These are phyloP conservation scores for Urochloa ruziziensis DNA, from an alignment of 176 grass and related monocot genomes.

Conservation along the genomic window DNA sequence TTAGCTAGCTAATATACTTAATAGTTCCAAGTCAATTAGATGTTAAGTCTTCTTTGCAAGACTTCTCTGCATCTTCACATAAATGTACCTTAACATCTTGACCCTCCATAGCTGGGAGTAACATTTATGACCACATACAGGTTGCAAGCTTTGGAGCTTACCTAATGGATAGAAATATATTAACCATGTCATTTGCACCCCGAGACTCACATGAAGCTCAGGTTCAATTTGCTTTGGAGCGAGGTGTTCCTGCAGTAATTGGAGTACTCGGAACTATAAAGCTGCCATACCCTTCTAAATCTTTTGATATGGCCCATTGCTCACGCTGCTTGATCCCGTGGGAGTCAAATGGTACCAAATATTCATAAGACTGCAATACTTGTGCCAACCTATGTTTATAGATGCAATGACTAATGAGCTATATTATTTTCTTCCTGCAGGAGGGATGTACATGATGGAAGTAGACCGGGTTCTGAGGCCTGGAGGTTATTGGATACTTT, in stretches of 20 bases:
- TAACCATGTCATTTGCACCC: constrained; percentile 92
- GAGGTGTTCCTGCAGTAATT: constrained; percentile 81
- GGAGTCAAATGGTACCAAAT: constrained; percentile 61
- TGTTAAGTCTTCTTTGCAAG: constrained; percentile 2
- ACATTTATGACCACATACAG: constrained; percentile 32
- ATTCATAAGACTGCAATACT: neutral
- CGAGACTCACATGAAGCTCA: constrained; percentile 64
- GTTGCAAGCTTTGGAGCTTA: constrained; percentile 83
- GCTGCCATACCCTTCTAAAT: constrained; percentile 71
- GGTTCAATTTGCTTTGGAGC: constrained; percentile 78
- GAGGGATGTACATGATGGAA: constrained; percentile 90
- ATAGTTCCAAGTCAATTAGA: constrained; percentile 24
- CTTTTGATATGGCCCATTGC: constrained; percentile 86
- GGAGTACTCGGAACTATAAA: constrained; percentile 79
- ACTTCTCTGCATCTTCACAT: constrained; percentile 5
- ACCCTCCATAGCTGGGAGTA: constrained; percentile 7
- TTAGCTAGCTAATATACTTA: neutral
- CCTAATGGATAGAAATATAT: constrained; percentile 73
- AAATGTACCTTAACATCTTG: constrained; percentile 8
- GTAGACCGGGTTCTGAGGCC: constrained; percentile 75
- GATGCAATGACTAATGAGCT: neutral
- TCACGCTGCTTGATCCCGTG: constrained; percentile 75
- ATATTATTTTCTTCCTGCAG: constrained; percentile 46
- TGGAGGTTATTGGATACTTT: constrained; percentile 88
- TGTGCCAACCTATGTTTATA: neutral